Conservation (phyloP, 2,329 filamentous ascomycete genomes). For the Pseudohalonectria lignicola region DNA sequence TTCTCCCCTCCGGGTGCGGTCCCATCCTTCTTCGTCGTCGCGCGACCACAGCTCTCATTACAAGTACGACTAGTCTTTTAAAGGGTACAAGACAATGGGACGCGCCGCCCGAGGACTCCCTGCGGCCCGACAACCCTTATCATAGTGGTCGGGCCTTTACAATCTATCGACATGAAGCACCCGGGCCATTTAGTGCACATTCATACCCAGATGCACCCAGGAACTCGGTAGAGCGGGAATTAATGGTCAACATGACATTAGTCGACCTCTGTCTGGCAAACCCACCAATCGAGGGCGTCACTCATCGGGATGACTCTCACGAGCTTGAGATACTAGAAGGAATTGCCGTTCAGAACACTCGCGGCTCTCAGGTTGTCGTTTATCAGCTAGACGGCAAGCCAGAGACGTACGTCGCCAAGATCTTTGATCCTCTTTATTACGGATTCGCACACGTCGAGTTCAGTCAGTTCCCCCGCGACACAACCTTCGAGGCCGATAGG, state of each 20-base stretch:
- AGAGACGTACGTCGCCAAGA: constrained; percentile 3
- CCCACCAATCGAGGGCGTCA: neutral
- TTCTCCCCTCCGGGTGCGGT: too few relatives aligned
- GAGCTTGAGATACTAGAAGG: constrained; percentile 1
- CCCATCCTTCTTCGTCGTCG: too few relatives aligned
- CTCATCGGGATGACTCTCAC: neutral
- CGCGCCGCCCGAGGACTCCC: neutral
- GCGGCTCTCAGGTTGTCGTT: constrained; percentile 4
- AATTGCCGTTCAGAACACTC: constrained; percentile 3
- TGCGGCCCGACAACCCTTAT: neutral
- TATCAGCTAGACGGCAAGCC: neutral
- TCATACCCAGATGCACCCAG: too few relatives aligned
- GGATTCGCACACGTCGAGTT: neutral
- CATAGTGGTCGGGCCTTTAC: neutral
- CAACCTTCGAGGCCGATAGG: constrained; percentile 1
- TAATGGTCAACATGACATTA: neutral
- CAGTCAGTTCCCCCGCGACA: neutral
- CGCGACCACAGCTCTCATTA: too few relatives aligned
- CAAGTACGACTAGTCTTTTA: too few relatives aligned
- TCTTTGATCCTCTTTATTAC: constrained; percentile 5
- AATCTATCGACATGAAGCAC: neutral
- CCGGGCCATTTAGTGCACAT: neutral
- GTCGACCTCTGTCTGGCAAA: neutral
- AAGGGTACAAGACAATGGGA: too few relatives aligned
- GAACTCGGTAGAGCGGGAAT: too few relatives aligned